phyloP scores from a whole-genome alignment of 2,329 filamentous ascomycete genomes.

The Grosmannia serpens region DNA sequence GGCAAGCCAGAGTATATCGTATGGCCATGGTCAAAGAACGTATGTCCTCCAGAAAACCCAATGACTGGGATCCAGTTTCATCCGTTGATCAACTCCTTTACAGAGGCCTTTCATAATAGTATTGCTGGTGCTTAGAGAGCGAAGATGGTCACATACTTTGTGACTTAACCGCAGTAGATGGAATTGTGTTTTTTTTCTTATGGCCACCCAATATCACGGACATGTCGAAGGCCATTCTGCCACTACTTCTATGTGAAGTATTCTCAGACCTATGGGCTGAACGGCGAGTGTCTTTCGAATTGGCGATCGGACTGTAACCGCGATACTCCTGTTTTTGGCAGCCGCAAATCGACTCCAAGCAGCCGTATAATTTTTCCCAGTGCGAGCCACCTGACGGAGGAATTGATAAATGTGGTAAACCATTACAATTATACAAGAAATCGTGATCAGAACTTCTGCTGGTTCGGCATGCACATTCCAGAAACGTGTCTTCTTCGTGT shows the following conservation, averaged over 20 bases:
- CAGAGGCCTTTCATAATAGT: slow-evolving; percentile 32
- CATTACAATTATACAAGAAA: slow-evolving; percentile 28
- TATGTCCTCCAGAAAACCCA: slow-evolving; percentile 14
- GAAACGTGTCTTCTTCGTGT: slow-evolving; percentile 36
- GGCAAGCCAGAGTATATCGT: slow-evolving; percentile 39
- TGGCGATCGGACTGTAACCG: slow-evolving; percentile 32
- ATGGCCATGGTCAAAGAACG: slow-evolving; percentile 40
- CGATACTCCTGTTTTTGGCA: slow-evolving; percentile 36
- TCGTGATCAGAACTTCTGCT: slow-evolving; percentile 30
- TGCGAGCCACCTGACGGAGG: slow-evolving; percentile 31
- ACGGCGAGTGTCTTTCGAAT: slow-evolving; percentile 39
- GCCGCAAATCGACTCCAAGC: slow-evolving; percentile 22
- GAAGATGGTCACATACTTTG: slow-evolving; percentile 31
- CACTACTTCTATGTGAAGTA: slow-evolving; percentile 27
- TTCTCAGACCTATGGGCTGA: slow-evolving; percentile 24
- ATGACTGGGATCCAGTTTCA: not conserved
- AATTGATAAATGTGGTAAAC: slow-evolving; percentile 35
- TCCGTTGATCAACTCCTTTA: not conserved
- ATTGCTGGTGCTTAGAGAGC: slow-evolving; percentile 36
- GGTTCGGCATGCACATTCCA: slow-evolving; percentile 36
- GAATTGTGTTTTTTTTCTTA: slow-evolving; percentile 36
- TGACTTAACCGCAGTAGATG: slow-evolving; percentile 30
- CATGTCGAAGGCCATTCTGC: slow-evolving; percentile 15
- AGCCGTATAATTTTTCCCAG: slow-evolving; percentile 30
- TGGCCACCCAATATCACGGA: slow-evolving; percentile 25